Conservation (phyloP, 1,284 basidiomycete genomes). For the Pterulicium gracile region DNA sequence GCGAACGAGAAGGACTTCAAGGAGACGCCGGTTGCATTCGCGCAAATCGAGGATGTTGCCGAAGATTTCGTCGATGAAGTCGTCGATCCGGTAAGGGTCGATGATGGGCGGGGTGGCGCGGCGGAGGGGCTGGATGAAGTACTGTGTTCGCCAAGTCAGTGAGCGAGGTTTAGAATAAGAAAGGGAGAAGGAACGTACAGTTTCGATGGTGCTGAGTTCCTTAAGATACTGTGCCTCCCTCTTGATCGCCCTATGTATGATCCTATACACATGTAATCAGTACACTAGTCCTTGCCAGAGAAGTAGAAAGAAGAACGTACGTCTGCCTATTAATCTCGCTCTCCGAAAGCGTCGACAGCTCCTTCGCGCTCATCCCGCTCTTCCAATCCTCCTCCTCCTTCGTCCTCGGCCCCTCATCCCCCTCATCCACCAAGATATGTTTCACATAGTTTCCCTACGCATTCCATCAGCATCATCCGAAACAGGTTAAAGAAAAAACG, state of each 20-base stretch:
- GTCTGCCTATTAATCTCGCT: slow-evolving; percentile 81
- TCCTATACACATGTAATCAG: slow-evolving; percentile 33
- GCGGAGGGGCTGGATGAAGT: slow-evolving; percentile 72
- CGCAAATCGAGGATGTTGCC: slow-evolving; percentile 80
- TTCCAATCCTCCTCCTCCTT: slow-evolving; percentile 42
- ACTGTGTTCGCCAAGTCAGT: slow-evolving; percentile 19
- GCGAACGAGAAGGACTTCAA: slow-evolving; percentile 80
- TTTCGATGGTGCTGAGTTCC: slow-evolving; percentile 81
- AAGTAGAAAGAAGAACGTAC: slow-evolving; percentile 24
- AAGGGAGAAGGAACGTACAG: slow-evolving; percentile 27
- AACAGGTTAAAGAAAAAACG: slow-evolving; percentile 3
- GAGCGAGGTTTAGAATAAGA: too few species aligned
- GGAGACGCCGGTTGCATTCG: slow-evolving; percentile 69
- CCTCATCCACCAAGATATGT: neutral
- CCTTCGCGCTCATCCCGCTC: slow-evolving; percentile 53
- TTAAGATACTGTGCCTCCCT: slow-evolving; percentile 88
- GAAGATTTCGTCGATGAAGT: slow-evolving; percentile 83
- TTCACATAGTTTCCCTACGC: too few species aligned
- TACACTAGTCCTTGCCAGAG: too few species aligned
- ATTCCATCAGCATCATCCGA: too few species aligned
- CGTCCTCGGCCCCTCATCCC: slow-evolving; percentile 6
- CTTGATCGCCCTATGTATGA: slow-evolving; percentile 86
- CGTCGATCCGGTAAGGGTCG: slow-evolving; percentile 50
- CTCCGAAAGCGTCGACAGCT: slow-evolving; percentile 60
- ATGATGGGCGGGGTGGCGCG: slow-evolving; percentile 67